Evolutionary conservation across 2,329 filamentous ascomycete genomes (phyloP).

Genomic region (Cordyceps sp.): DNA sequence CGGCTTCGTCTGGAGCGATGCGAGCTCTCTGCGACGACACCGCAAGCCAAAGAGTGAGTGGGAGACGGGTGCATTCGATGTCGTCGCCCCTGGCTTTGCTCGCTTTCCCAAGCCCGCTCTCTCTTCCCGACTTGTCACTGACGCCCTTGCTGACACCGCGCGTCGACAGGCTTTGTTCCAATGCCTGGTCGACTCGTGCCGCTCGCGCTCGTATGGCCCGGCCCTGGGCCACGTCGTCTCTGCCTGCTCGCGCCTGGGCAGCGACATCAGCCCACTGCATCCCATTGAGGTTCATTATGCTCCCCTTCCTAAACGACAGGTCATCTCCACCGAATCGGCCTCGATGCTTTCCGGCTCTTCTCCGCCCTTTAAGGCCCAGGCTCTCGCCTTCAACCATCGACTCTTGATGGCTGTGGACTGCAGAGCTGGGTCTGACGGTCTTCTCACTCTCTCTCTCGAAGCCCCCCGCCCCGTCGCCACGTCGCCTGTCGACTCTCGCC

Average conservation of each 20-base stretch:
- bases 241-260: slow-evolving; percentile 11
- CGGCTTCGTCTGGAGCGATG: not conserved
- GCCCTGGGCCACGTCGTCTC: slow-evolving; percentile 12
- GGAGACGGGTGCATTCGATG: not conserved
- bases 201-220: slow-evolving; percentile 10
- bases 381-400: slow-evolving; percentile 6
- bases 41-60: slow-evolving; percentile 9
- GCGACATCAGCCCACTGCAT: slow-evolving; percentile 11
- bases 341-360: slow-evolving; percentile 1
- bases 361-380: not conserved
- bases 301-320: slow-evolving; percentile 3
- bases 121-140: not conserved
- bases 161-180: slow-evolving; percentile 12
- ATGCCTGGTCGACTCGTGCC: slow-evolving; percentile 13
- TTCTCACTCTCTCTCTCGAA: slow-evolving; percentile 13
- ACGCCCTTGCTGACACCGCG: not conserved
- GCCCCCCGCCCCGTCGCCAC: slow-evolving; percentile 4
- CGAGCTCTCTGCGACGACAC: slow-evolving; percentile 4
- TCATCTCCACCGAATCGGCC: slow-evolving; percentile 1
- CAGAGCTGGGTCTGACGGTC: slow-evolving; percentile 14
- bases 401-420: slow-evolving; percentile 12
- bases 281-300: slow-evolving; percentile 12
- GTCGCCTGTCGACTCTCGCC: not conserved
- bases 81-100: not conserved
- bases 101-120: not conserved